phyloP scores from a whole-genome alignment of 1,139 yeast species.

The Pichia sp. region DNA sequence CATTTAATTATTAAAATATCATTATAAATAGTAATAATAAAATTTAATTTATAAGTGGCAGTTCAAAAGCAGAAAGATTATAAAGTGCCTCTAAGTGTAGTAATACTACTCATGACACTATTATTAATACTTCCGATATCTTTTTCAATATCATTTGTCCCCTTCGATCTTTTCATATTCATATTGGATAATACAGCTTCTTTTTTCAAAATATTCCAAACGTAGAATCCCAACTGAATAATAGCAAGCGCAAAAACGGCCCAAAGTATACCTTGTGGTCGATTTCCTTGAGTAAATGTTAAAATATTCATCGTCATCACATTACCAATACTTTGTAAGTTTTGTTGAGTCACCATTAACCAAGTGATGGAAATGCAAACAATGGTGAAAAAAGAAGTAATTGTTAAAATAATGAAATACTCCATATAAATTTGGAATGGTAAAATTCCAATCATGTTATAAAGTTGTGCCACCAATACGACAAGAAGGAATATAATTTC shows the following conservation, averaged over 20 bases:
- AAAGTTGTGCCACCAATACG: conserved; percentile 11
- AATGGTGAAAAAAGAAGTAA: conserved; percentile 5
- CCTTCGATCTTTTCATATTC: neutral
- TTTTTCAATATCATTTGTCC: conserved; percentile 7
- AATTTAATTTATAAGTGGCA: neutral
- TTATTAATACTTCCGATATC: conserved; percentile 6
- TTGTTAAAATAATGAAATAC: neutral
- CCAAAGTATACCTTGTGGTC: conserved; percentile 12
- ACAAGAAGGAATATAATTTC: conserved; percentile 10
- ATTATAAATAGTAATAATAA: no score
- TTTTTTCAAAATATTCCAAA: conserved; percentile 1
- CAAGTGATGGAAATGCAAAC: conserved; percentile 13
- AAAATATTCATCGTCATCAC: conserved; percentile 15
- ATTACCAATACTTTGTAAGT: conserved; percentile 8
- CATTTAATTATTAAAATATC: no score
- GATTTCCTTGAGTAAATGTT: conserved; percentile 6
- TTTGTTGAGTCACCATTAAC: conserved; percentile 11
- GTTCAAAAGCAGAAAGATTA: neutral
- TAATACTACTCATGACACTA: conserved; percentile 17
- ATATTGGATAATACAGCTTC: no score
- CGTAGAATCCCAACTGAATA: conserved; percentile 5
- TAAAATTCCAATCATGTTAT: conserved; percentile 11
- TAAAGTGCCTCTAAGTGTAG: conserved; percentile 14
- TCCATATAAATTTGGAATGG: conserved; percentile 12
- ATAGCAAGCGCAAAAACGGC: conserved; percentile 10